Evolutionary conservation across 345 rosid species (phyloP).

Genomic region (Iberis pinnata): DNA sequence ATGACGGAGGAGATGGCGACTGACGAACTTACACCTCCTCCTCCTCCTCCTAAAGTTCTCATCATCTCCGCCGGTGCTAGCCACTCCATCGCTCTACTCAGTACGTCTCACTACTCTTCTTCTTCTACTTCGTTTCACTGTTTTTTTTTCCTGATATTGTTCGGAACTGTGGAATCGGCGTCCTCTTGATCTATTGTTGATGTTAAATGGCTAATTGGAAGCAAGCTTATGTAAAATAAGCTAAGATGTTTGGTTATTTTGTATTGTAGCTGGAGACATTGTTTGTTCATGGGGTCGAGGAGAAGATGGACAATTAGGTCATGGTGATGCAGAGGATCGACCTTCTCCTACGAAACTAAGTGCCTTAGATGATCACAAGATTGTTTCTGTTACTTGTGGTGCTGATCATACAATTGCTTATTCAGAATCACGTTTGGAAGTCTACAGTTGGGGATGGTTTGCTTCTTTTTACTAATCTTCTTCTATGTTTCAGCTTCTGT

Average conservation of each 20-base stretch:
- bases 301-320: conserved; percentile 98
- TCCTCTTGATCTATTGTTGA: conserved; percentile 27
- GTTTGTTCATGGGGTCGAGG: conserved; percentile 98
- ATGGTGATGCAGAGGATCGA: conserved; percentile 89
- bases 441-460: conserved; percentile 92
- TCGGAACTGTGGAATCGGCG: conserved; percentile 7
- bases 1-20: conserved; percentile 43
- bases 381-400: conserved; percentile 73
- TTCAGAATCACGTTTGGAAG: conserved; percentile 52
- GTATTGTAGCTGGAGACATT: conserved; percentile 62
- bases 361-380: conserved; percentile 54
- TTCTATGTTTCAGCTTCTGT: neutral
- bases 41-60: conserved; percentile 48
- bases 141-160: conserved; percentile 2
- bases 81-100: conserved; percentile 87
- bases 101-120: conserved; percentile 34
- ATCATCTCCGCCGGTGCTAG: conserved; percentile 95
- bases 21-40: conserved; percentile 41
- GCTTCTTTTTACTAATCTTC: conserved; percentile 11
- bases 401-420: conserved; percentile 93
- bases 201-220: neutral
- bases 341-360: conserved; percentile 70
- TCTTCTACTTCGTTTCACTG: neutral
- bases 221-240: neutral
- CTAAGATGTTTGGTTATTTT: conserved; percentile 14